Percentiles rank a stretch among this genome's conserved stretches.
phyloP scores from a whole-genome alignment of 345 rosid species.

The Gossypium arboreum region DNA sequence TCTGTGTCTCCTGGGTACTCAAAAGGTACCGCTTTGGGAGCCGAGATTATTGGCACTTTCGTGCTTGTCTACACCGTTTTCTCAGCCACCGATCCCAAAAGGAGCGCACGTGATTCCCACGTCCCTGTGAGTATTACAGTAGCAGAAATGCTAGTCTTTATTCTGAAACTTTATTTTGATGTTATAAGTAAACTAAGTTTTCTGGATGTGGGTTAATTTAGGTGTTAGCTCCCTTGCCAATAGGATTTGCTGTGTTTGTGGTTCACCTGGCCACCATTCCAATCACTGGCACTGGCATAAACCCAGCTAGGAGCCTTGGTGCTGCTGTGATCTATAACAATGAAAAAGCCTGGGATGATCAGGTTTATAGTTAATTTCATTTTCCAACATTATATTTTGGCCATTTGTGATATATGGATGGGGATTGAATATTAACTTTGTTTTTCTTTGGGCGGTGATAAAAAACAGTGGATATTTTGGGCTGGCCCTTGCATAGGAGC shows the following conservation, averaged over 20 bases:
- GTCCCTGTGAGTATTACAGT: slow-evolving; percentile 32
- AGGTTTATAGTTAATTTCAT: not conserved
- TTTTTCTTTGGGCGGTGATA: not conserved
- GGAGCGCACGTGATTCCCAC: slow-evolving; percentile 54
- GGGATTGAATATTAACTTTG: not conserved
- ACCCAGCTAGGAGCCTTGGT: slow-evolving; percentile 42
- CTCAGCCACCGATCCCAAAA: slow-evolving; percentile 63
- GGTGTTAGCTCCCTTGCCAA: slow-evolving; percentile 39
- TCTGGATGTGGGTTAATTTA: not conserved
- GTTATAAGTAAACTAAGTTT: not conserved
- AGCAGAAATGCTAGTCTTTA: not conserved
- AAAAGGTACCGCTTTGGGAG: slow-evolving; percentile 50
- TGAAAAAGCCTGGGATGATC: slow-evolving; percentile 33
- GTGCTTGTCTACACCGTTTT: slow-evolving; percentile 58
- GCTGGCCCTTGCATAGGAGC: slow-evolving; percentile 40
- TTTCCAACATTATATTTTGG: not conserved
- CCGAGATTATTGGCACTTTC: slow-evolving; percentile 52
- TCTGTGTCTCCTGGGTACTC: slow-evolving; percentile 40
- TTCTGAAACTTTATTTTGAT: not conserved
- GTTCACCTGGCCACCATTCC: slow-evolving; percentile 37
- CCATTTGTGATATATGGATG: not conserved
- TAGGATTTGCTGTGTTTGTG: slow-evolving; percentile 37
- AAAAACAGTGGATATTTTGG: slow-evolving; percentile 39
- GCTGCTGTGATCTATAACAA: slow-evolving; percentile 36
- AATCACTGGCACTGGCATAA: slow-evolving; percentile 34